Conservation (phyloP, 2,329 filamentous ascomycete genomes). For the Hymenoscyphus fraxineus region DNA sequence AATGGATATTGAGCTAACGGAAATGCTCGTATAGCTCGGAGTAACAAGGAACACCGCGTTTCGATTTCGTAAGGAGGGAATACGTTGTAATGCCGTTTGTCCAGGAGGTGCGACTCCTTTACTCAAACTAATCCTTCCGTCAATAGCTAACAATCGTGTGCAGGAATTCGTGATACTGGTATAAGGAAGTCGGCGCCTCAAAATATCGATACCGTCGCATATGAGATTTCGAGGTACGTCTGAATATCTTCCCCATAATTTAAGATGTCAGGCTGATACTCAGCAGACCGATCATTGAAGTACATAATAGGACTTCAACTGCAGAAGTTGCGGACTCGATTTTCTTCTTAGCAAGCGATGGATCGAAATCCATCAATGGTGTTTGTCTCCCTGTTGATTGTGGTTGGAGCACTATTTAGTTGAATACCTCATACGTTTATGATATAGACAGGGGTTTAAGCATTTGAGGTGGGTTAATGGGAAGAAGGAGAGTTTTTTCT, state of each 20-base stretch:
- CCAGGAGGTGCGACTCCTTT: constrained; percentile 34
- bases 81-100: constrained; percentile 44
- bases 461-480: no score
- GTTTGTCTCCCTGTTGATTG: constrained; percentile 37
- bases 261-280: neutral
- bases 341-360: constrained; percentile 37
- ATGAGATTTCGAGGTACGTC: constrained; percentile 27
- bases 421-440: no score
- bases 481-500: no score
- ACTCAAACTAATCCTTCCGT: neutral
- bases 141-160: neutral
- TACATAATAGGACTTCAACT: constrained; percentile 28
- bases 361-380: constrained; percentile 37
- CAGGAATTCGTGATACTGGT: constrained; percentile 21
- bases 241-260: no score
- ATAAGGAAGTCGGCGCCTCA: constrained; percentile 16
- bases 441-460: no score
- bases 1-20: neutral
- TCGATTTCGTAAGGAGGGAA: constrained; percentile 42
- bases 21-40: constrained; percentile 37
- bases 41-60: constrained; percentile 47
- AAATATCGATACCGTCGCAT: constrained; percentile 29
- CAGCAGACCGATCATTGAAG: neutral
- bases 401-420: constrained; percentile 29
- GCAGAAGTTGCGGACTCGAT: constrained; percentile 37